These are phyloP conservation scores for Picea abies DNA, from an alignment of 83 land plant genomes.

Conservation along the genomic window DNA sequence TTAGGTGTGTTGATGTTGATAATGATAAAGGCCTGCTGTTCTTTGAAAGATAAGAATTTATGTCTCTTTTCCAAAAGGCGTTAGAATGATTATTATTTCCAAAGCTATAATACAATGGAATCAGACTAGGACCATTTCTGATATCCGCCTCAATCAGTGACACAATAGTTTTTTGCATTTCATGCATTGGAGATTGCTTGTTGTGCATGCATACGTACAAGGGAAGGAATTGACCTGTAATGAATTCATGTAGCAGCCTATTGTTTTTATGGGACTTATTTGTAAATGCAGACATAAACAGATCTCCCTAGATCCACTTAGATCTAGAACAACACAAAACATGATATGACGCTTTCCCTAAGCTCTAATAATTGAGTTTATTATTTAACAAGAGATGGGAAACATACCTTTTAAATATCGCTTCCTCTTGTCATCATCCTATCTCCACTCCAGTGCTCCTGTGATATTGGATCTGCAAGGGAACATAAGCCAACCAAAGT, in stretches of 20 bases:
- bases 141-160: neutral
- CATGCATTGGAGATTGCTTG: neutral
- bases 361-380: no score
- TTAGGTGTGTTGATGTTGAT: constrained; percentile 8
- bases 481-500: no score
- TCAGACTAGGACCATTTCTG: neutral
- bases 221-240: neutral
- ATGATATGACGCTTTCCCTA: no score
- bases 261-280: neutral
- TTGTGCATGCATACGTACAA: neutral
- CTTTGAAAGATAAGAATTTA: neutral
- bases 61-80: constrained; percentile 13
- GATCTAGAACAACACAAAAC: no score
- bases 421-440: no score
- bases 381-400: no score
- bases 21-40: constrained; percentile 2
- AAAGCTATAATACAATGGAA: neutral
- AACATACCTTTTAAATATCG: no score
- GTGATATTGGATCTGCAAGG: no score
- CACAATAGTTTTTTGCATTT: neutral
- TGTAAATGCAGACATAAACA: no score
- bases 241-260: neutral
- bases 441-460: no score
- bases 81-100: neutral
- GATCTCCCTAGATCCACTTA: no score